phyloP scores from a whole-genome alignment of 2,329 filamentous ascomycete species.

The Penicillium sumatraense region DNA sequence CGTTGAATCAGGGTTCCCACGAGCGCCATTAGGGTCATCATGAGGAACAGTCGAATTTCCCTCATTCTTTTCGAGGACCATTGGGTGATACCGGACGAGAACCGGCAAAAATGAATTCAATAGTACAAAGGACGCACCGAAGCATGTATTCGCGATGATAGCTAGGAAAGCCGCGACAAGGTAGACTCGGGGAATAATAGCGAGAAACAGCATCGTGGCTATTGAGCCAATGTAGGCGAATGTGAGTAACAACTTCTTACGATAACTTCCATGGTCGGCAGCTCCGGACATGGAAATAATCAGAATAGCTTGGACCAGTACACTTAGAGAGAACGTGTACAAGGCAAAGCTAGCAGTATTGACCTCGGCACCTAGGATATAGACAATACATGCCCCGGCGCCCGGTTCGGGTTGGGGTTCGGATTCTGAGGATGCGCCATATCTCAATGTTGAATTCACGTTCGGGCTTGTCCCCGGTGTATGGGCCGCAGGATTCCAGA shows the following conservation, averaged over 20 bases:
- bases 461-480: conserved; percentile 24
- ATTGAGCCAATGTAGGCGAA: conserved; percentile 84
- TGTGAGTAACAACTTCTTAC: conserved; percentile 82
- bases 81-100: conserved; percentile 82
- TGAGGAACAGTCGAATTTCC: no score
- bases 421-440: no score
- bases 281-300: conserved; percentile 97
- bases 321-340: conserved; percentile 96
- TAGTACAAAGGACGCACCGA: conserved; percentile 92
- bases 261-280: conserved; percentile 89
- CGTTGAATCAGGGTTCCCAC: conserved; percentile 21
- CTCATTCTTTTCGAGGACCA: conserved; percentile 46
- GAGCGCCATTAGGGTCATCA: not conserved
- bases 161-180: conserved; percentile 81
- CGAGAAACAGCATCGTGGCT: conserved; percentile 86
- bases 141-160: conserved; percentile 89
- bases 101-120: conserved; percentile 94
- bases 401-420: conserved; percentile 46
- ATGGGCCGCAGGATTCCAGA: conserved; percentile 54
- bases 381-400: conserved; percentile 82
- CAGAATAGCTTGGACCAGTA: conserved; percentile 83
- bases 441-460: no score
- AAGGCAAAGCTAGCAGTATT: conserved; percentile 97
- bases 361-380: conserved; percentile 80
- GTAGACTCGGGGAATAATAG: conserved; percentile 75